Evolutionary conservation across 2,329 filamentous ascomycete species (phyloP).

Genomic region (Aureobasidium pullulans): DNA sequence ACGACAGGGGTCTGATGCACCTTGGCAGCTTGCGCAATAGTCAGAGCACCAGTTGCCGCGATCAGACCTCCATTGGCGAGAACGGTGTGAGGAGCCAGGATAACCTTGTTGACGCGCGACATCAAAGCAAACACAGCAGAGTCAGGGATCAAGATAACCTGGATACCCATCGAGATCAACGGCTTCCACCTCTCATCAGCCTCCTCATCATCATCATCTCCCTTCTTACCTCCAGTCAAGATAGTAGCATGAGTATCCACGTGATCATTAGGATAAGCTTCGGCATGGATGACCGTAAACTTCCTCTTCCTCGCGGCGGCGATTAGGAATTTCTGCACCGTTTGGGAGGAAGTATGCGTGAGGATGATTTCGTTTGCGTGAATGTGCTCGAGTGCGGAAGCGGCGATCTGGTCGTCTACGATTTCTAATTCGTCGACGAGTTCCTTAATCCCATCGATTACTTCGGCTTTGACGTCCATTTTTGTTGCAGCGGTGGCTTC

Average conservation of each 20-base stretch:
- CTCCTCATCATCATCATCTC: slow-evolving; percentile 42
- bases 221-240: slow-evolving; percentile 45
- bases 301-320: slow-evolving; percentile 82
- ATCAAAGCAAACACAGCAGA: slow-evolving; percentile 87
- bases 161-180: slow-evolving; percentile 68
- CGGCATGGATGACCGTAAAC: slow-evolving; percentile 82
- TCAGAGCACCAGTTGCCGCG: slow-evolving; percentile 72
- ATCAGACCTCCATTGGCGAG: slow-evolving; percentile 82
- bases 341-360: slow-evolving; percentile 76
- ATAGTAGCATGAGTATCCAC: slow-evolving; percentile 55
- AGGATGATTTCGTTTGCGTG: slow-evolving; percentile 89
- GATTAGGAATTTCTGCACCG: slow-evolving; percentile 82
- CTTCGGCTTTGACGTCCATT: slow-evolving; percentile 75
- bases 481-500: slow-evolving; percentile 28
- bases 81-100: slow-evolving; percentile 79
- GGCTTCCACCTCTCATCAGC: slow-evolving; percentile 61
- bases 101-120: slow-evolving; percentile 91
- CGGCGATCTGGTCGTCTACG: slow-evolving; percentile 87
- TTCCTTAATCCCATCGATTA: slow-evolving; percentile 89
- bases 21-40: slow-evolving; percentile 77
- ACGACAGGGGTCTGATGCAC: slow-evolving; percentile 78
- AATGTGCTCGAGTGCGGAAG: slow-evolving; percentile 82
- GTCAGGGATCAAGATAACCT: slow-evolving; percentile 76
- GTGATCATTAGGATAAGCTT: slow-evolving; percentile 64
- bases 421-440: slow-evolving; percentile 92